These are phyloP conservation scores for Liquidambar formosana DNA, from an alignment of 164 flowering plant species.

Conservation along the genomic window DNA sequence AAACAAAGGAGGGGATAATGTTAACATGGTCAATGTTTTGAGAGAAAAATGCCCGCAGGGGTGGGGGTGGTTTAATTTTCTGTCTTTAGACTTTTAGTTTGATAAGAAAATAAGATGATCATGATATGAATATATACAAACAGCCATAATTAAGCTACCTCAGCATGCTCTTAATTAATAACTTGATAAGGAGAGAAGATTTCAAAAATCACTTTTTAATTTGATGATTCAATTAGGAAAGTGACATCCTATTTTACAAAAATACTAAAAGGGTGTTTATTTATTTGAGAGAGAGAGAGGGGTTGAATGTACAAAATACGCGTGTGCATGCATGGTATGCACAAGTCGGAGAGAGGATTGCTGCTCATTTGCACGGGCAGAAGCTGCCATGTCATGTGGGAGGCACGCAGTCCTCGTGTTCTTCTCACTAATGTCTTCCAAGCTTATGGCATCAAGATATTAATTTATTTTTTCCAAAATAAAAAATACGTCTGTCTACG, in stretches of 20 bases:
- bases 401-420: not conserved
- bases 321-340: not conserved
- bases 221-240: too few species aligned
- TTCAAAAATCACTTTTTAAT: not conserved
- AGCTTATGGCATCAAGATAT: too few species aligned
- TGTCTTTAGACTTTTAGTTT: too few species aligned
- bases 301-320: not conserved
- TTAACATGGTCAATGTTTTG: constrained; percentile 13
- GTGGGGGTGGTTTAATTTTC: not conserved
- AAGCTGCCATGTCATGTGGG: not conserved
- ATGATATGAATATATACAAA: constrained; percentile 6
- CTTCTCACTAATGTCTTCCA: too few species aligned
- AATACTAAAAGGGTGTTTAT: not conserved
- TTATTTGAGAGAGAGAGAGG: not conserved
- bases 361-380: not conserved
- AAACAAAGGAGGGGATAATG: constrained; percentile 18
- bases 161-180: not conserved
- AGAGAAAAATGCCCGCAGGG: not conserved
- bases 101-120: constrained; percentile 2
- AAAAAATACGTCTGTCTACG: too few species aligned
- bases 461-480: too few species aligned
- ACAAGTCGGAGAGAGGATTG: not conserved
- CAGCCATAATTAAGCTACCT: too few species aligned
- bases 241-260: not conserved
- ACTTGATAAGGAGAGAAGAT: not conserved